phyloP scores from a whole-genome alignment of 2,329 filamentous ascomycete species.

The Emergomyces africanus region DNA sequence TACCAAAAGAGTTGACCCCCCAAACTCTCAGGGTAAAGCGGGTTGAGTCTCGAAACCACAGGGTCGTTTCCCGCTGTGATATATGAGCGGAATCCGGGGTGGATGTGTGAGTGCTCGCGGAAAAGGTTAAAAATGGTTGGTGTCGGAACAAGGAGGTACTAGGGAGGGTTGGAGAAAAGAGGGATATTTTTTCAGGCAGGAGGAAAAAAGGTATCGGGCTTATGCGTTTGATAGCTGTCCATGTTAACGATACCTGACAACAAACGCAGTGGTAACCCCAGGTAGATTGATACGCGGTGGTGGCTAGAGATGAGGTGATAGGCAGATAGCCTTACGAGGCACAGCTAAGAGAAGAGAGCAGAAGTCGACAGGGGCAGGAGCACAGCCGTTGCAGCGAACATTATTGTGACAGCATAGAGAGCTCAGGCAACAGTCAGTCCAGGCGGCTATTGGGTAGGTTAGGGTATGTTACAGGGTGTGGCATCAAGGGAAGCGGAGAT shows the following conservation, averaged over 20 bases:
- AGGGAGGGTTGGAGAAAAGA: slow-evolving; percentile 13
- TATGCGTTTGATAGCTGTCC: slow-evolving; percentile 20
- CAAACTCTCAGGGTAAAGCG: neutral
- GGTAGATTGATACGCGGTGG: neutral
- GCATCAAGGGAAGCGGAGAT: neutral
- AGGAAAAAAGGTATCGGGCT: slow-evolving; percentile 19
- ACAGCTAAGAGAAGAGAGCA: neutral
- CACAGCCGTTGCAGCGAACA: neutral
- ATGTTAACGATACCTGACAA: slow-evolving; percentile 24
- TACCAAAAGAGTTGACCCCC: neutral
- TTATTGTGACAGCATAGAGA: neutral
- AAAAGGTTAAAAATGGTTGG: neutral
- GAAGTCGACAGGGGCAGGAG: neutral
- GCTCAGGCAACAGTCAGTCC: neutral
- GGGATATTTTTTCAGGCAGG: slow-evolving; percentile 21
- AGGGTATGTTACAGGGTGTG: neutral
- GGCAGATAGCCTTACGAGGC: neutral
- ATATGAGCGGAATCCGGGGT: neutral
- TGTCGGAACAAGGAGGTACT: neutral
- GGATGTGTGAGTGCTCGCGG: neutral
- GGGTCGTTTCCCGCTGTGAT: neutral
- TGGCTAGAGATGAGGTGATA: neutral
- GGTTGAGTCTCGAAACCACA: neutral
- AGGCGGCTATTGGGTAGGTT: neutral
- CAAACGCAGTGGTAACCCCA: neutral